A percentile compares a stretch with the other conserved stretches of the same genome.
Conservation (phyloP, 441 rosid species). For the Omphalea diandra region DNA sequence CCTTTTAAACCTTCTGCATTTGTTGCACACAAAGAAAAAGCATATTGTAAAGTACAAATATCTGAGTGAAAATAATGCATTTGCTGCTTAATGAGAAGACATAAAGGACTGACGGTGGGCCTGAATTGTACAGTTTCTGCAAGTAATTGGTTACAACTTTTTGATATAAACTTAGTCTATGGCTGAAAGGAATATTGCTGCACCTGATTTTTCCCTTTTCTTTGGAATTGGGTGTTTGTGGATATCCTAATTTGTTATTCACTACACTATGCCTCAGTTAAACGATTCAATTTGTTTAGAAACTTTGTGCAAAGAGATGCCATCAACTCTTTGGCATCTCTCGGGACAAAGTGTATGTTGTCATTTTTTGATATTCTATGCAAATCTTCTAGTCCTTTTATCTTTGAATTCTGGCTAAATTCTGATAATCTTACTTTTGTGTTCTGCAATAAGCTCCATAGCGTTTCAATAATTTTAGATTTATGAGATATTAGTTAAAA, state of each 20-base stretch:
- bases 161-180: not conserved
- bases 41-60: not conserved
- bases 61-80: not conserved
- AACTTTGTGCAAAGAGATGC: constrained; percentile 1
- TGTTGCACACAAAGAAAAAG: not conserved
- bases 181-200: not conserved
- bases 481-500: not conserved
- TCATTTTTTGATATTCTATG: not conserved
- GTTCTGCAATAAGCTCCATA: constrained; percentile 10
- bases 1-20: not conserved
- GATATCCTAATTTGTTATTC: not conserved
- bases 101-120: not conserved
- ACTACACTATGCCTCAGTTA: not conserved
- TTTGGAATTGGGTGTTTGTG: not conserved
- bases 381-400: constrained; percentile 7
- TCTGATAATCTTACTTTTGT: not conserved
- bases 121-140: not conserved
- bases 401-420: constrained; percentile 6
- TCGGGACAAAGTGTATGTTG: not conserved
- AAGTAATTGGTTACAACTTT: not conserved
- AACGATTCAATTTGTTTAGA: not conserved
- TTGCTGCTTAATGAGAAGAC: not conserved
- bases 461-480: not conserved
- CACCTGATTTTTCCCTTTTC: not conserved
- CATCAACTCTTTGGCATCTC: not conserved